A percentile compares a stretch with the other conserved stretches of the same genome.
These are phyloP conservation scores for Fusarium sp. DNA, from an alignment of 2,329 filamentous ascomycete species.

Conservation along the genomic window DNA sequence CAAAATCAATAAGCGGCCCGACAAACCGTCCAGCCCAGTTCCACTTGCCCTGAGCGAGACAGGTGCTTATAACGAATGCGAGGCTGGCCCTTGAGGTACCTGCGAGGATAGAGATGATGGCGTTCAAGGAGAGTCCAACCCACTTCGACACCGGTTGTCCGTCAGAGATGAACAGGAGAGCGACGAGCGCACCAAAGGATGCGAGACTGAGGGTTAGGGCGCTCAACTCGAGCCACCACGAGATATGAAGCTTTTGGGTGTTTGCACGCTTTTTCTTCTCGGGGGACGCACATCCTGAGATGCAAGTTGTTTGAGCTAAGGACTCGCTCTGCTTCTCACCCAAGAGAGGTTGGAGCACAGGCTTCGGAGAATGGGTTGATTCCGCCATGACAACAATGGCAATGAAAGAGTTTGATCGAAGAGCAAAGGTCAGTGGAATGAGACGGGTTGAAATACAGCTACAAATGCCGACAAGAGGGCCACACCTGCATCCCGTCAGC, in stretches of 20 bases:
- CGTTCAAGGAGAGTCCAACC: background rate
- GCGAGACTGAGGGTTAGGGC: background rate
- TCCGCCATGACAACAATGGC: background rate
- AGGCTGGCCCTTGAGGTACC: slow-evolving; percentile 3
- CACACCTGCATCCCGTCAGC: too few species aligned
- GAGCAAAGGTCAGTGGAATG: background rate
- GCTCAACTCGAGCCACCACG: background rate
- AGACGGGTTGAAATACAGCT: too few species aligned
- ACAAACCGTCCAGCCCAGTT: slow-evolving; percentile 12
- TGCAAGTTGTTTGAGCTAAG: background rate
- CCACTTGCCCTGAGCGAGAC: slow-evolving; percentile 26
- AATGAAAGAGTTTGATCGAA: background rate
- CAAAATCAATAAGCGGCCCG: slow-evolving; percentile 15
- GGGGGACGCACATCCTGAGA: background rate
- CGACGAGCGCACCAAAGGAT: background rate
- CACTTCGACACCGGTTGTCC: background rate
- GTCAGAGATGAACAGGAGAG: background rate
- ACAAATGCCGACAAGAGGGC: too few species aligned
- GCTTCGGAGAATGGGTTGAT: background rate
- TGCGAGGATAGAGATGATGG: slow-evolving; percentile 18
- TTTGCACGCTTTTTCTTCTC: background rate
- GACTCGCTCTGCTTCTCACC: background rate
- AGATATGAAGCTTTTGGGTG: background rate
- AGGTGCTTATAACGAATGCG: slow-evolving; percentile 8
- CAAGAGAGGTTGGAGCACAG: background rate